Percentiles rank a stretch among this genome's conserved stretches.
These are phyloP conservation scores for Nitzschia sp. DNA, from an alignment of 108 stramenopile genomes.

Conservation along the genomic window DNA sequence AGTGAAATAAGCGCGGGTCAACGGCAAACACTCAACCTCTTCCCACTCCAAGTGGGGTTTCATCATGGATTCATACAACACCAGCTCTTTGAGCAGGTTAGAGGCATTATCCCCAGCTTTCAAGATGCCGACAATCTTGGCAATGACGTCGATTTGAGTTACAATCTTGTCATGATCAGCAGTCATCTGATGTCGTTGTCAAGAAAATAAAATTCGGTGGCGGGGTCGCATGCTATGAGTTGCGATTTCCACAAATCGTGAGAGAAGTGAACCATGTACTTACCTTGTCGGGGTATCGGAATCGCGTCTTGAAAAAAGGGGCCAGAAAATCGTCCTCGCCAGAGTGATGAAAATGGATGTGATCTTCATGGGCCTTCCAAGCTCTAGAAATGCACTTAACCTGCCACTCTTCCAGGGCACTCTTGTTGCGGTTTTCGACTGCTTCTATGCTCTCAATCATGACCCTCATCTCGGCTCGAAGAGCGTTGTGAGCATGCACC, in stretches of 20 bases:
- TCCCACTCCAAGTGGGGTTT: conserved; percentile 49
- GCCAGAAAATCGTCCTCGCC: conserved; percentile 48
- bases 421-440: conserved; percentile 5
- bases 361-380: conserved; percentile 35
- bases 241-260: neutral
- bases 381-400: conserved; percentile 27
- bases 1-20: conserved; percentile 48
- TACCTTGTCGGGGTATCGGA: conserved; percentile 45
- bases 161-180: conserved; percentile 44
- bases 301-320: conserved; percentile 37
- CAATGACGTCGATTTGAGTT: conserved; percentile 30
- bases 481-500: conserved; percentile 47
- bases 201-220: too few relatives aligned
- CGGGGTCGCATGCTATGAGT: too few relatives aligned
- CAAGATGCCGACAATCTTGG: conserved; percentile 22
- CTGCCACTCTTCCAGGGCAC: conserved; percentile 20
- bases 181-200: neutral
- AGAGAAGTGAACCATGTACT: too few relatives aligned
- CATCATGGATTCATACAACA: conserved; percentile 30
- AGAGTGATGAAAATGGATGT: conserved; percentile 45
- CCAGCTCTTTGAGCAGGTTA: conserved; percentile 16
- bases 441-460: conserved; percentile 31
- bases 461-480: conserved; percentile 35
- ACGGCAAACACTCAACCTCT: conserved; percentile 39
- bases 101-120: conserved; percentile 32